Evolutionary conservation across 169 alveolate species (phyloP).

Genomic region (Theileria annulata): DNA sequence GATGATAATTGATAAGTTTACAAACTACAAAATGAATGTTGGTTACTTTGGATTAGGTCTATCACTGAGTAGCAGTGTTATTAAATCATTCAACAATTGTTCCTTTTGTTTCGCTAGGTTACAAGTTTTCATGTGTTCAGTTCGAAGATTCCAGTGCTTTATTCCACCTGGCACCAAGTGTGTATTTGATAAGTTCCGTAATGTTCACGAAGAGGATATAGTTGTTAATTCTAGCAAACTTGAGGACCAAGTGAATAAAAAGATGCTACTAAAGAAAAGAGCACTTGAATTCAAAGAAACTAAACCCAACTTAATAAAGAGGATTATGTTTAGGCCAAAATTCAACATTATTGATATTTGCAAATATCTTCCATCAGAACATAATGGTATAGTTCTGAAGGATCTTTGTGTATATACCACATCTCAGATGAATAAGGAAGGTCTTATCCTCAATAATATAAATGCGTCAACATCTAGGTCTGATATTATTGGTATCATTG

Average conservation of each 20-base stretch:
- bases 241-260: neutral
- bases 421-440: neutral
- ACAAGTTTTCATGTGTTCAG: constrained; percentile 15
- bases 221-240: neutral
- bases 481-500: constrained; percentile 56
- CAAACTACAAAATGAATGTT: neutral
- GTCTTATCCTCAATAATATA: constrained; percentile 5
- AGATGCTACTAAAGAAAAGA: neutral
- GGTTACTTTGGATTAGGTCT: constrained; percentile 7
- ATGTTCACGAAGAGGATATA: constrained; percentile 4
- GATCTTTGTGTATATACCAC: constrained; percentile 25
- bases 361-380: constrained; percentile 13
- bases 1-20: neutral
- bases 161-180: constrained; percentile 21
- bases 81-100: neutral
- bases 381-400: constrained; percentile 4
- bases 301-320: neutral
- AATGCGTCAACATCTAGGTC: constrained; percentile 23
- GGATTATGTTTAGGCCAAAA: neutral
- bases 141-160: constrained; percentile 13
- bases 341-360: neutral
- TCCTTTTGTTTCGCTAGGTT: neutral
- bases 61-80: constrained; percentile 7
- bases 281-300: neutral
- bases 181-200: neutral